Percentiles rank a stretch among this genome's conserved stretches.
Conservation (phyloP, 306 rosid species). For the Casuarina glauca region DNA sequence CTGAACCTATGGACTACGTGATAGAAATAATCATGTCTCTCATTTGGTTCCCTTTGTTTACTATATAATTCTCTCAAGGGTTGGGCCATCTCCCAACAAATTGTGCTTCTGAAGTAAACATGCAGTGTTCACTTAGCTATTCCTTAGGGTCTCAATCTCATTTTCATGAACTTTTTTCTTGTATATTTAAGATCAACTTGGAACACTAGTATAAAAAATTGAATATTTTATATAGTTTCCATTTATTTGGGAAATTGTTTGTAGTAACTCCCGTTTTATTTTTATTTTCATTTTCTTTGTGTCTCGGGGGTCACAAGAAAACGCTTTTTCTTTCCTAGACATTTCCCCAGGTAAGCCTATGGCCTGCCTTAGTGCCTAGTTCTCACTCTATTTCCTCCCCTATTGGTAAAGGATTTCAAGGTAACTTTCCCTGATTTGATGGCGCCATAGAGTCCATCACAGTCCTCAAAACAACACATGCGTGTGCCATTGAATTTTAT, state of each 20-base stretch:
- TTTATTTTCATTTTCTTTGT: too few species aligned
- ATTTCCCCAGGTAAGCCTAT: neutral
- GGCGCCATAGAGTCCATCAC: neutral
- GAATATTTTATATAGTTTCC: too few species aligned
- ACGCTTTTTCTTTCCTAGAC: neutral
- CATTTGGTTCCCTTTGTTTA: neutral
- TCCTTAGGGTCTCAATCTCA: too few species aligned
- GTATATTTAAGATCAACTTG: too few species aligned
- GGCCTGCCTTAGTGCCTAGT: neutral
- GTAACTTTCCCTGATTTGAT: neutral
- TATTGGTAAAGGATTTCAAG: neutral
- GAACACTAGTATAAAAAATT: neutral
- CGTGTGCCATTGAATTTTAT: neutral
- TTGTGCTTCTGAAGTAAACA: neutral
- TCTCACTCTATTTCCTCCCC: too few species aligned
- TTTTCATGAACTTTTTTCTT: too few species aligned
- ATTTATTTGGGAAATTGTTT: too few species aligned
- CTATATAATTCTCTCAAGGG: neutral
- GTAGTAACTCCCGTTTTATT: too few species aligned
- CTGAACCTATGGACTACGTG: too few species aligned
- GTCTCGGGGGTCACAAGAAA: too few species aligned
- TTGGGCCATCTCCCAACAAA: neutral
- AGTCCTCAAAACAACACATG: slow-evolving; percentile 1
- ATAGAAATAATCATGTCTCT: too few species aligned
- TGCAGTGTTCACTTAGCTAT: too few species aligned